phyloP scores from a whole-genome alignment of 140 eudicot genomes.

The Oenanthe javanica region DNA sequence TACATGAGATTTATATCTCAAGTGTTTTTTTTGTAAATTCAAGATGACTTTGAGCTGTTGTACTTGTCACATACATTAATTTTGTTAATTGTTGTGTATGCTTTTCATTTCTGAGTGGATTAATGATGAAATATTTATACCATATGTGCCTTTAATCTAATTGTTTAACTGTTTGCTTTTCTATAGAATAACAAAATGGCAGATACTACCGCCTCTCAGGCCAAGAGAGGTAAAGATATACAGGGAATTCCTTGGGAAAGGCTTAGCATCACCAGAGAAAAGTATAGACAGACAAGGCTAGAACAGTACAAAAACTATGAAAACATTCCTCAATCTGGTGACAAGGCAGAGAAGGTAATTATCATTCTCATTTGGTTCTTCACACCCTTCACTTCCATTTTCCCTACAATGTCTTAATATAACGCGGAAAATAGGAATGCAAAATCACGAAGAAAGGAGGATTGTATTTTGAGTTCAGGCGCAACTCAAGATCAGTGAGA shows the following conservation, averaged over 20 bases:
- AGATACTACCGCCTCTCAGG: constrained; percentile 82
- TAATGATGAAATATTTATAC: not conserved
- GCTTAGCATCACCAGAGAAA: constrained; percentile 69
- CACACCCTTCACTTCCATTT: not conserved
- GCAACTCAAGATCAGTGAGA: constrained; percentile 72
- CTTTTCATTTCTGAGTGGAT: not conserved
- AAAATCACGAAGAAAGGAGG: constrained; percentile 54
- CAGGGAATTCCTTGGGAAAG: constrained; percentile 97
- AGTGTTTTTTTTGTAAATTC: not conserved
- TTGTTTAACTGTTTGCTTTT: constrained; percentile 8
- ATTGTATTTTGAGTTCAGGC: constrained; percentile 57
- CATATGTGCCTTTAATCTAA: not conserved
- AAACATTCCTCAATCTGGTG: constrained; percentile 76
- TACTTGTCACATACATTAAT: not conserved
- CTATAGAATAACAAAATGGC: constrained; percentile 38
- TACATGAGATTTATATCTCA: constrained; percentile 16
- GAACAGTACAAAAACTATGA: constrained; percentile 85
- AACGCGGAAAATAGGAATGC: constrained; percentile 52
- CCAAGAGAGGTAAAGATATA: constrained; percentile 77
- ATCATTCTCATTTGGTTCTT: not conserved
- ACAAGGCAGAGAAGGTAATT: constrained; percentile 55
- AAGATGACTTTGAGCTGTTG: not conserved
- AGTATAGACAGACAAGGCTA: constrained; percentile 69
- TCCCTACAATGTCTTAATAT: not conserved
- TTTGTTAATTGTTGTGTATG: not conserved